Evolutionary conservation across 495 filamentous ascomycete genomes (phyloP), one percentile per base, ranked within the genome.

Genomic region (Penicillium riverlandense): DNA sequence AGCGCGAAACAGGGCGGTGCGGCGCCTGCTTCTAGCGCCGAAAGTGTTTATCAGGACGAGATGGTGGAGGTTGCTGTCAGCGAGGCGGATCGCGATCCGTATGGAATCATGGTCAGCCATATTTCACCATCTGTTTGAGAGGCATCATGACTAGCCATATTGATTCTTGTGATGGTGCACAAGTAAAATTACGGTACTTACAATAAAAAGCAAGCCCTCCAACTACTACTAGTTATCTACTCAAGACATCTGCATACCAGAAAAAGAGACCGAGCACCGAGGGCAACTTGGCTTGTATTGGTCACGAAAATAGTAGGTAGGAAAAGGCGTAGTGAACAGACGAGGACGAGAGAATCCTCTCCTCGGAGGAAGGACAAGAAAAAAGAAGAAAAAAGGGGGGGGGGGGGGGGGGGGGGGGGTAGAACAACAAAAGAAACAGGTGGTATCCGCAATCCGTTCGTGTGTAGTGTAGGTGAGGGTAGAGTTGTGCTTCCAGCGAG

Each of bases 51-150:
- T 38, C 52, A 59, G 29, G 77, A 82, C 57, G 67, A 59, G 4
- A 56, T 65, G 35, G 67, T 83, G 12, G 69, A 78, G 41, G 82
- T 97, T 33, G 55, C 80, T 49, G 80, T 92, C 37, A 95, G 88
- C 58, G 74, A 84, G 57, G 71, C 65, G 41, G 92, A 98, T 68
- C 72, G 76, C 30, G 92, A 98, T 73, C 84, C 84, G 2, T 88
- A 79, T 67, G 79, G 78, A 13, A 78, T 88, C 51, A 75, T 85
- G 54, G 67, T 83, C 36, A 60, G 70, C 47, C 71, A 71, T 44
- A 75, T 50, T 65, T 6, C 22, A 4, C 15, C 15, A 16, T 16
- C 15, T 4, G 15, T 16, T 1, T 16, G 4, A 4, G 15, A 16
- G 15, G 15, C n/a, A 16, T 16, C 15, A 16, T 16, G 15, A 16